phyloP scores from a whole-genome alignment of 164 flowering plant genomes.

The Stephania cephalantha region DNA sequence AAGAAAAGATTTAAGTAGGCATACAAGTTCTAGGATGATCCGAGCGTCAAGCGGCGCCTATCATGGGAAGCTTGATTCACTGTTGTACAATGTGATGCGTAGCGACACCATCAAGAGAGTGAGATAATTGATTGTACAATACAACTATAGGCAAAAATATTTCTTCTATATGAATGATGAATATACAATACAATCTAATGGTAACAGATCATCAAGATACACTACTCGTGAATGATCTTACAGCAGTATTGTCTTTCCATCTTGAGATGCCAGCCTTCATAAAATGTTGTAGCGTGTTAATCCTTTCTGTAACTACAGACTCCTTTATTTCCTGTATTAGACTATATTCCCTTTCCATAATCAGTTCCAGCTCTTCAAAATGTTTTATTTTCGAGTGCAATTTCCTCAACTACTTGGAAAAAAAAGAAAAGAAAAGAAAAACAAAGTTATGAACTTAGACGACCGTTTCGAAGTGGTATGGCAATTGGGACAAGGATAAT shows the following conservation, averaged over 20 bases:
- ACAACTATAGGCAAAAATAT: background rate
- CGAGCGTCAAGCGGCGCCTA: background rate
- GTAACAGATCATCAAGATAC: slow-evolving; percentile 9
- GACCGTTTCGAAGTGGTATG: background rate
- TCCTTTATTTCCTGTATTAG: slow-evolving; percentile 52
- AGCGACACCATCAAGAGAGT: too few relatives aligned
- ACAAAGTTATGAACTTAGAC: background rate
- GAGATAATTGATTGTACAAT: too few relatives aligned
- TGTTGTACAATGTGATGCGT: too few relatives aligned
- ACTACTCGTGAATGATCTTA: slow-evolving; percentile 15
- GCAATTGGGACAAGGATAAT: background rate
- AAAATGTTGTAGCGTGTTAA: slow-evolving; percentile 33
- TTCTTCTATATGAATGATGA: background rate
- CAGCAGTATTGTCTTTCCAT: slow-evolving; percentile 39
- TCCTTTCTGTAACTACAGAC: slow-evolving; percentile 41
- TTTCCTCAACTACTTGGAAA: slow-evolving; percentile 53
- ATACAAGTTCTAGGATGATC: background rate
- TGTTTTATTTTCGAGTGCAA: slow-evolving; percentile 53
- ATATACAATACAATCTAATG: background rate
- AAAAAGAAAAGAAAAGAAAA: slow-evolving; percentile 1
- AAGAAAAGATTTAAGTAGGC: background rate
- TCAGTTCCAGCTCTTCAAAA: slow-evolving; percentile 58
- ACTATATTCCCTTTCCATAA: slow-evolving; percentile 64
- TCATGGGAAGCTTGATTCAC: background rate
- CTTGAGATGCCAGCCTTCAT: slow-evolving; percentile 48